Conservation (phyloP, 2,329 filamentous ascomycete species). For the Hypocrella siamensis region DNA sequence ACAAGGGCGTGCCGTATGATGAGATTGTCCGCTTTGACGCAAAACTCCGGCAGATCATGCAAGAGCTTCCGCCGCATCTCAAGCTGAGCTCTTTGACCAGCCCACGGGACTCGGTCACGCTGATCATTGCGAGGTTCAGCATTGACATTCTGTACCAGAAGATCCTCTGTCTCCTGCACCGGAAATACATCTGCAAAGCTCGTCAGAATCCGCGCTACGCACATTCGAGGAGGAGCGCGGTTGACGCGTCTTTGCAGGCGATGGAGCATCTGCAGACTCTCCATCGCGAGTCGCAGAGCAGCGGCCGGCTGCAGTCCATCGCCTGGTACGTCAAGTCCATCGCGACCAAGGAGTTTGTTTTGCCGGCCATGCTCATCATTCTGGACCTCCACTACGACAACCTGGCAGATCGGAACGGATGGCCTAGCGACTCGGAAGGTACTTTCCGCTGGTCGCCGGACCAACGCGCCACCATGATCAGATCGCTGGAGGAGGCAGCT, state of each 20-base stretch:
- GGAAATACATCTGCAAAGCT: slow-evolving; percentile 69
- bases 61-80: slow-evolving; percentile 65
- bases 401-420: slow-evolving; percentile 25
- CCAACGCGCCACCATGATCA: slow-evolving; percentile 60
- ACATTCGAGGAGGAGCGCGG: slow-evolving; percentile 68
- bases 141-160: slow-evolving; percentile 80
- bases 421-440: slow-evolving; percentile 23
- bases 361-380: slow-evolving; percentile 72
- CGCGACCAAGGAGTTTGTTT: slow-evolving; percentile 70
- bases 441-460: slow-evolving; percentile 39
- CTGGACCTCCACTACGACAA: slow-evolving; percentile 66
- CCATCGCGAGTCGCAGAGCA: slow-evolving; percentile 56
- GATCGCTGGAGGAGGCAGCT: slow-evolving; percentile 53
- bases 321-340: slow-evolving; percentile 68
- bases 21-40: slow-evolving; percentile 48
- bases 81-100: slow-evolving; percentile 61
- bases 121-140: slow-evolving; percentile 74
- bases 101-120: slow-evolving; percentile 63
- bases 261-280: slow-evolving; percentile 64
- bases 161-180: slow-evolving; percentile 75
- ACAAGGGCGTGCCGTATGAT: slow-evolving; percentile 42
- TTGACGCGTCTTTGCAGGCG: slow-evolving; percentile 74
- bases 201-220: slow-evolving; percentile 66
- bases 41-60: slow-evolving; percentile 42
- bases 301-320: slow-evolving; percentile 55